Percentiles rank a stretch among this genome's conserved stretches.
phyloP scores from a whole-genome alignment of 2,329 filamentous ascomycete species.

The Neospermospora avenae region DNA sequence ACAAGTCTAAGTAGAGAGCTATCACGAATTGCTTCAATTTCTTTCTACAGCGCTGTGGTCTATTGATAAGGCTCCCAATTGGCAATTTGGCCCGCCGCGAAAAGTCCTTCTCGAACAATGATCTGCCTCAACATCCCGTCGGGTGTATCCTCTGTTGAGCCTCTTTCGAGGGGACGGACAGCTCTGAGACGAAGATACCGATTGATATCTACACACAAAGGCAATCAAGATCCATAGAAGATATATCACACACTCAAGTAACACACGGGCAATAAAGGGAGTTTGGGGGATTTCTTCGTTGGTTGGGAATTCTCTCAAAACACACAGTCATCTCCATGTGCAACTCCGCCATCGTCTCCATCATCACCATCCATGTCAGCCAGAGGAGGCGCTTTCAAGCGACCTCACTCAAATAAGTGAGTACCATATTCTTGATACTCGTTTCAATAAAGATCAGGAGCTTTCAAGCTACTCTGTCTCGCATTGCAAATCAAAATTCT shows the following conservation, averaged over 20 bases:
- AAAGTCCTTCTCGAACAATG: no score
- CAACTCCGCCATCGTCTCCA: slow-evolving; percentile 3
- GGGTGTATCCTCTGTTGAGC: no score
- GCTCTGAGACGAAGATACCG: no score
- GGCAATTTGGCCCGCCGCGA: no score
- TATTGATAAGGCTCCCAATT: no score
- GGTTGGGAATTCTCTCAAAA: slow-evolving; percentile 8
- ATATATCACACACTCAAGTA: neutral
- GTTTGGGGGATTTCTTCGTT: slow-evolving; percentile 14
- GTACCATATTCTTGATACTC: slow-evolving; percentile 14
- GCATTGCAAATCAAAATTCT: slow-evolving; percentile 20
- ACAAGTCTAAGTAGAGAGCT: no score
- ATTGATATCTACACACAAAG: no score
- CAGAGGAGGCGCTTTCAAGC: slow-evolving; percentile 36
- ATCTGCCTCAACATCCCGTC: no score
- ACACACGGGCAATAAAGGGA: neutral
- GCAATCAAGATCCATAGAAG: no score
- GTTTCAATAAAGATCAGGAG: slow-evolving; percentile 27
- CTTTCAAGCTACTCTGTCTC: slow-evolving; percentile 38
- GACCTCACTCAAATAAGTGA: slow-evolving; percentile 27
- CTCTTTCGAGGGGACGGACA: no score
- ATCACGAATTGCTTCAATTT: no score
- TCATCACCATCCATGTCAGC: slow-evolving; percentile 6
- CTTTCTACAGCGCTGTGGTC: no score
- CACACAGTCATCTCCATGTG: slow-evolving; percentile 7